phyloP scores from a whole-genome alignment of 345 rosid genomes.

The Boechera stricta region DNA sequence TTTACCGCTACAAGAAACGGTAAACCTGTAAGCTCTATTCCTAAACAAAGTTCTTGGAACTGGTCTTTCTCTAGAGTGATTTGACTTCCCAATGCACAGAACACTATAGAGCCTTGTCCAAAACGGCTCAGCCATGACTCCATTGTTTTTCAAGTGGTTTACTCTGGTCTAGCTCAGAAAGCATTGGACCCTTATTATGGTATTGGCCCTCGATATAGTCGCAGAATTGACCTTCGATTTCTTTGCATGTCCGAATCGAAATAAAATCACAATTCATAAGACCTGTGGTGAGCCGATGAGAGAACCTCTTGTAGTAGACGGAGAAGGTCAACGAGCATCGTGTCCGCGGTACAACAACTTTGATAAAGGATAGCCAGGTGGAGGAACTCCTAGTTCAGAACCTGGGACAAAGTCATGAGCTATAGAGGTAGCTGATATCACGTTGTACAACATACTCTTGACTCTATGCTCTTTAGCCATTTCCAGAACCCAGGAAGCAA shows the following conservation, averaged over 20 bases:
- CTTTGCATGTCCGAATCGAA: constrained; percentile 41
- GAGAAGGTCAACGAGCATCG: background rate
- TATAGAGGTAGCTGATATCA: background rate
- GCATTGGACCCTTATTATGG: constrained; percentile 39
- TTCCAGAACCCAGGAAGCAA: constrained; percentile 32
- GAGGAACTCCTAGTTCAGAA: constrained; percentile 18
- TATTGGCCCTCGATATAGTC: constrained; percentile 29
- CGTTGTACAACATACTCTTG: constrained; percentile 5
- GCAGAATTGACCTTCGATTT: constrained; percentile 46
- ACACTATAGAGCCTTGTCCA: constrained; percentile 30
- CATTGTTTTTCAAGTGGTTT: constrained; percentile 35
- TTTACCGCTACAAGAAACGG: constrained; percentile 44
- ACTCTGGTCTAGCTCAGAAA: constrained; percentile 27
- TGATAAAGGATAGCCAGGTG: constrained; percentile 38
- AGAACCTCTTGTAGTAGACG: no score
- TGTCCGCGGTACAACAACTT: background rate
- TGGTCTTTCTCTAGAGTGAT: constrained; percentile 36
- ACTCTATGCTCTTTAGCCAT: background rate
- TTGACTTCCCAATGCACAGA: constrained; percentile 50
- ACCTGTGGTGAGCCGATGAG: background rate
- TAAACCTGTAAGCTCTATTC: constrained; percentile 40
- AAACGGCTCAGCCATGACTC: constrained; percentile 25
- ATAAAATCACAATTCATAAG: constrained; percentile 43
- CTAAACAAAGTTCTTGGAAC: constrained; percentile 31
- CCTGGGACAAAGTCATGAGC: constrained; percentile 18